A percentile compares a stretch with the other conserved stretches of the same genome.
Conservation (phyloP, 139 green algal species). For the Chlorella sp. region DNA sequence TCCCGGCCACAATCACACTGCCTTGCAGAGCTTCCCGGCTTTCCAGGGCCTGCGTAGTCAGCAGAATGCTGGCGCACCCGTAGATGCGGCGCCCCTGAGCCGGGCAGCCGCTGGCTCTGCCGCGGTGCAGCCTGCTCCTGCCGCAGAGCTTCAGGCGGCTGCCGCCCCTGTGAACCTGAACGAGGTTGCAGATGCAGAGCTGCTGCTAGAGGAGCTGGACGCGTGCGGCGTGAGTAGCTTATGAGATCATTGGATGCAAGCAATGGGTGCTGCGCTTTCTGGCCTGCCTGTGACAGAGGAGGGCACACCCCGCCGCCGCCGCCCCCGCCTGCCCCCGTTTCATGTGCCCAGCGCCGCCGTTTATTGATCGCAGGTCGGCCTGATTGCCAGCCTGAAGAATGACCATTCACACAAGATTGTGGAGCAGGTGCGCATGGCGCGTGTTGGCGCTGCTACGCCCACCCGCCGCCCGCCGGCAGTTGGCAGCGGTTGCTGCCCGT, state of each 20-base stretch:
- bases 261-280: not conserved
- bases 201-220: slow-evolving; percentile 92
- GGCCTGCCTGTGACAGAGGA: no score
- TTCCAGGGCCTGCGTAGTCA: not conserved
- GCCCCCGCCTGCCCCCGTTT: no score
- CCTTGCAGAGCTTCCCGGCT: not conserved
- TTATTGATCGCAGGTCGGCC: slow-evolving; percentile 82
- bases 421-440: slow-evolving; percentile 68
- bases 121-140: not conserved
- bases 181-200: slow-evolving; percentile 83
- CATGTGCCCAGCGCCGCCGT: no score
- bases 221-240: slow-evolving; percentile 90
- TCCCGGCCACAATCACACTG: no score
- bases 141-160: not conserved
- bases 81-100: no score
- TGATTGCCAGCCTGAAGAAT: slow-evolving; percentile 95
- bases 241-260: no score
- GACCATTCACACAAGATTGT: slow-evolving; percentile 92
- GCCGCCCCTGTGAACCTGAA: slow-evolving; percentile 1
- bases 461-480: no score
- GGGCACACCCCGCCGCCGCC: not conserved
- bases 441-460: no score
- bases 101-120: no score
- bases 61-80: no score
- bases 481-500: no score